A percentile compares a stretch with the other conserved stretches of the same genome.
These are phyloP conservation scores for Verticillium dahliae DNA, from an alignment of 2,329 filamentous ascomycete genomes.

Conservation along the genomic window DNA sequence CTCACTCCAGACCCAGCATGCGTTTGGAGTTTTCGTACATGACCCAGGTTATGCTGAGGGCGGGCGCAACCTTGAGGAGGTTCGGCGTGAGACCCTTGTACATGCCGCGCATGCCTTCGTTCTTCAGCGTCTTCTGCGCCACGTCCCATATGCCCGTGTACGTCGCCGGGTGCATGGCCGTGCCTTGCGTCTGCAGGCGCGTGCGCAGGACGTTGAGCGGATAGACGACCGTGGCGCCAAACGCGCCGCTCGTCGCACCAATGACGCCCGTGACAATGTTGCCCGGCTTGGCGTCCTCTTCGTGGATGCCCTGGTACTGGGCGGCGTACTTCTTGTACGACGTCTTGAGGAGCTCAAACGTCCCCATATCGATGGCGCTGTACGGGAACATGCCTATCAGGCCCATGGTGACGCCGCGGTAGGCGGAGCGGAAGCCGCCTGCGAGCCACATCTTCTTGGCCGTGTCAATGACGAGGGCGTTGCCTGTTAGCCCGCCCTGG, in stretches of 20 bases:
- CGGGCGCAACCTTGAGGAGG: slow-evolving; percentile 89
- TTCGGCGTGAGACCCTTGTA: slow-evolving; percentile 97
- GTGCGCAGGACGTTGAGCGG: slow-evolving; percentile 91
- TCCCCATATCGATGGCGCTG: slow-evolving; percentile 91
- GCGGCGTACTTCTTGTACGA: slow-evolving; percentile 66
- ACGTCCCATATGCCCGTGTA: slow-evolving; percentile 92
- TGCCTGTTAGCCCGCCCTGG: slow-evolving; percentile 74
- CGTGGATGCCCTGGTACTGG: slow-evolving; percentile 60
- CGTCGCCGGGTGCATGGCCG: slow-evolving; percentile 79
- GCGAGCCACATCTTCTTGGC: slow-evolving; percentile 79
- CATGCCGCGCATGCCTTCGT: slow-evolving; percentile 77
- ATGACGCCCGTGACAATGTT: slow-evolving; percentile 84
- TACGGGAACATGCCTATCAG: slow-evolving; percentile 97
- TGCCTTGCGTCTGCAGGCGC: slow-evolving; percentile 88
- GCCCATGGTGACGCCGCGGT: slow-evolving; percentile 90
- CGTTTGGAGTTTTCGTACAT: slow-evolving; percentile 88
- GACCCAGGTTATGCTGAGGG: slow-evolving; percentile 91
- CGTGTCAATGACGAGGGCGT: slow-evolving; percentile 74
- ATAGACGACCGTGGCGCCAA: slow-evolving; percentile 91
- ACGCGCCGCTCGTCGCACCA: slow-evolving; percentile 83
- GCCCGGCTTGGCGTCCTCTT: slow-evolving; percentile 75
- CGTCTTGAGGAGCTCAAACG: slow-evolving; percentile 87
- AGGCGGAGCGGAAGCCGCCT: slow-evolving; percentile 70
- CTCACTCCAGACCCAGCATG: slow-evolving; percentile 49
- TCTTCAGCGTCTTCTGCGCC: slow-evolving; percentile 70